Evolutionary conservation across 805 yeast species (phyloP).

Genomic region (Priceomyces haplophilus): DNA sequence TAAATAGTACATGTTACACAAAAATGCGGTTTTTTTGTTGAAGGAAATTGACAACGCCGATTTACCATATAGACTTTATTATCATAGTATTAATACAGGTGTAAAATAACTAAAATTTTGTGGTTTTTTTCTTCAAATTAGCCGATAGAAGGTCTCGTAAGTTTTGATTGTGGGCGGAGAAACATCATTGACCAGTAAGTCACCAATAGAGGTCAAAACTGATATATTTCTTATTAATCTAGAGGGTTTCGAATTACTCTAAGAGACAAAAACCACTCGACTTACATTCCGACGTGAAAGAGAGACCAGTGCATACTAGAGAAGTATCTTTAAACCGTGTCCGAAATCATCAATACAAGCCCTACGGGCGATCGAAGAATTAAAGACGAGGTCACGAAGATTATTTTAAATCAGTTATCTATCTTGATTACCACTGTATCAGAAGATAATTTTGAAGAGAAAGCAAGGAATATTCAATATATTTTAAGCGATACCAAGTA

Average conservation of each 20-base stretch:
- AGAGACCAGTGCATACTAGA: neutral
- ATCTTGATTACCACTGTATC: conserved; percentile 47
- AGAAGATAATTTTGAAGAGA: conserved; percentile 36
- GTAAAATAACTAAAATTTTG: neutral
- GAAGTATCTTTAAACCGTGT: conserved; percentile 25
- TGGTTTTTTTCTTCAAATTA: neutral
- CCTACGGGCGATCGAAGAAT: conserved; percentile 36
- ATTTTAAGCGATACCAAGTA: conserved; percentile 33
- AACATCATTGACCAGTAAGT: neutral
- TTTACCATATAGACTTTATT: neutral
- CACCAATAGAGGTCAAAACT: neutral
- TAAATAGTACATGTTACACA: conserved; percentile 6
- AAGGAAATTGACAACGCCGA: conserved; percentile 1
- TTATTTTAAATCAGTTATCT: conserved; percentile 51
- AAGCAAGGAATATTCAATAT: conserved; percentile 44
- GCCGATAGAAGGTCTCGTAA: neutral
- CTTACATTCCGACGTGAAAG: neutral
- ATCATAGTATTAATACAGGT: neutral
- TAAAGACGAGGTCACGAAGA: conserved; percentile 30
- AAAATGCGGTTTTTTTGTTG: neutral
- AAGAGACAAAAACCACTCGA: neutral
- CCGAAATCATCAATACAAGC: conserved; percentile 30
- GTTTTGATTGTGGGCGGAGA: neutral
- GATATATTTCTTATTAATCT: neutral
- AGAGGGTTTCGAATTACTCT: neutral